Base-by-base conservation (phyloP, 2,329 filamentous ascomycete genomes). In the Fusarium sp. region DNA sequence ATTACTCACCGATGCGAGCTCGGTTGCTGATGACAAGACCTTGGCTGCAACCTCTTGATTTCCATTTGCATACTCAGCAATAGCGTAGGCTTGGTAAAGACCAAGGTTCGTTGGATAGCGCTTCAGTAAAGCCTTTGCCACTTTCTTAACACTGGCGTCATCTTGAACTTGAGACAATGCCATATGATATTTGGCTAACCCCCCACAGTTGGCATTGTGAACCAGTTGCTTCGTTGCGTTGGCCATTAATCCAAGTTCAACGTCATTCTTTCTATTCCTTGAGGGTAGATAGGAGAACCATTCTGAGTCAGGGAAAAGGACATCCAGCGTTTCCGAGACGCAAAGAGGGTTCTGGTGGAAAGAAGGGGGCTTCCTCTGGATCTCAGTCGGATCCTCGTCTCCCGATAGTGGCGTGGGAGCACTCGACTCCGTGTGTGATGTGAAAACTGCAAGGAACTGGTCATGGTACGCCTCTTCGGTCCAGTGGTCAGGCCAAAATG, bases 41-140 rank as follows among this genome's bases (percentile, higher is more conserved):
- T 89, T 90, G 28, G 86, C 83, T 9, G 92, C 91, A 51, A 89
- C 83, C 2, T 88, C 85, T 4, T 78, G 73, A 30, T 92, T 91
- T 0, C 86, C 89, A 35, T 86, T 87, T 3, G 85, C 83, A 72
- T 83, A 86, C 80, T 97, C 93, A 7, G 94, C 89, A 20, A 94
- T 82, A 0, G 92, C 93, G 77, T 95, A 97, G 1, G 91, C 90
- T 73, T 94, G 92, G 81, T 97, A 98, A 1, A 98, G 84, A 20
- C 86, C 84, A 7, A 93, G 79, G 74, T 90, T 92, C 2, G 89
- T 85, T 0, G 91, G 85, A 61, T 89, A 88, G 53, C 86, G 86
- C 78, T 93, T 95, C n/a, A 98, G 81, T 0, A 97, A 83, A 12
- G 82, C 82, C 76, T 94, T 97, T 1, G 94, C 93, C 12, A 87